Base-by-base conservation (phyloP, 2,329 filamentous ascomycete genomes). In the Cryphonectria japonica region DNA sequence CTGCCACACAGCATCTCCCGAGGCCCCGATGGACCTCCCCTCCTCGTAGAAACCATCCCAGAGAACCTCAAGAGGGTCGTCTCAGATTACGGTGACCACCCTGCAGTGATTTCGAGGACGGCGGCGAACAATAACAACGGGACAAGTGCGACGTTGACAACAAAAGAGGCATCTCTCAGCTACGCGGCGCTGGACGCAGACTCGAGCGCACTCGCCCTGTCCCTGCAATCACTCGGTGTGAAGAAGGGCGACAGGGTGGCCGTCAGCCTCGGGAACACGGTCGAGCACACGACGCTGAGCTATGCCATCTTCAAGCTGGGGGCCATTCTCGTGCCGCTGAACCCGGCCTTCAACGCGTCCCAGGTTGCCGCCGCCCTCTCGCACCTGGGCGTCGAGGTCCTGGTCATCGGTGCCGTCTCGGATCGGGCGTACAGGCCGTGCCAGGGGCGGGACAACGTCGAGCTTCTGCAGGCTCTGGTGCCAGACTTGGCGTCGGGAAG, bases 301-400 rank as follows among this genome's bases (percentile, higher is more conserved):
- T 98, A 98, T 81, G 95, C 95, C 0, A 80, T 96, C 69, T 97
- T 95, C 84, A 98, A 98, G 81, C 87, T 98, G 13, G 96, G 96
- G n/a, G 95, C 93, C 34, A 89, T 98, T 66, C 84, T 98, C 73
- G 95, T 97, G n/a, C 96, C 95, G 0, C 83, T 98, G 34, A 98
- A 99, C 79, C 95, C 95, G 29, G 91, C 89, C 1, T 98, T 98
- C 84, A 97, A 94, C 75, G 85, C 89, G 3, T 80, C 84, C 6
- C 96, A 98, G 83, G 89, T 98, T 11, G 85, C 89, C 6, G 88
- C 93, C 2, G 95, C 95, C 0, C 84, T 98, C 39, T 86, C 86
- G 11, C 95, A 97, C 77, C 87, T 99, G 0, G 85, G 85, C 9
- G 90, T 90, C 16, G 86, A 89, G 65, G 87, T 96, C 75, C 85